Evolutionary conservation across 257 asterid genomes (phyloP).

Genomic region (Paraleonurus japonicus): DNA sequence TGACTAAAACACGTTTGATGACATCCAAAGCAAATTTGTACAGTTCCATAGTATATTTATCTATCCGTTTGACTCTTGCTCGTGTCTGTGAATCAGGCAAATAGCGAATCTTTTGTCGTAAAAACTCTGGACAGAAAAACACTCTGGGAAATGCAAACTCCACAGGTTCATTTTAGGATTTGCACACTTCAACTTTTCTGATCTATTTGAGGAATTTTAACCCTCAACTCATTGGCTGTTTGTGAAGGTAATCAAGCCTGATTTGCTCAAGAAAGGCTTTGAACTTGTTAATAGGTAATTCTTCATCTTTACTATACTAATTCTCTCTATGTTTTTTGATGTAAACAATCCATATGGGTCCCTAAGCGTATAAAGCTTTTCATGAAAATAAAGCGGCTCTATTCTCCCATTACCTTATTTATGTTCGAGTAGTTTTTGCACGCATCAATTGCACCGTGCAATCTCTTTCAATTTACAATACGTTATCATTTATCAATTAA

Average conservation of each 20-base stretch:
- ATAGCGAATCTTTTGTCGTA: slow-evolving; percentile 74
- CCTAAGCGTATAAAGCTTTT: no score
- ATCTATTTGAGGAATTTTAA: slow-evolving; percentile 13
- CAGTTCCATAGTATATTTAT: not conserved
- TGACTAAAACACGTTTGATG: not conserved
- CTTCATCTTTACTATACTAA: slow-evolving; percentile 21
- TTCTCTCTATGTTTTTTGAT: not conserved
- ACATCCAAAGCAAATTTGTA: not conserved
- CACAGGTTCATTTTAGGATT: slow-evolving; percentile 58
- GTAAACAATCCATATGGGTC: not conserved
- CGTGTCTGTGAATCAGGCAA: slow-evolving; percentile 51
- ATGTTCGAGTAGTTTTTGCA: no score
- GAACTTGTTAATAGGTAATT: slow-evolving; percentile 75
- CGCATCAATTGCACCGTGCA: no score
- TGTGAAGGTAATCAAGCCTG: slow-evolving; percentile 81
- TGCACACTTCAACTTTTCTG: not conserved
- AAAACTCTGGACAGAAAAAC: slow-evolving; percentile 88
- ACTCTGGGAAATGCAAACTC: slow-evolving; percentile 99
- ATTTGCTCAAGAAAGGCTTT: slow-evolving; percentile 86
- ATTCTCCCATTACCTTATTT: not conserved
- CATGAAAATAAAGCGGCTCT: not conserved
- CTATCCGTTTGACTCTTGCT: not conserved
- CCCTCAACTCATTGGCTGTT: slow-evolving; percentile 4
- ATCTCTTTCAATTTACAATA: no score
- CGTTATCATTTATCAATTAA: no score